These are phyloP conservation scores for Pestalotiopsis sp. DNA, from an alignment of 2,329 filamentous ascomycete species.

Conservation along the genomic window DNA sequence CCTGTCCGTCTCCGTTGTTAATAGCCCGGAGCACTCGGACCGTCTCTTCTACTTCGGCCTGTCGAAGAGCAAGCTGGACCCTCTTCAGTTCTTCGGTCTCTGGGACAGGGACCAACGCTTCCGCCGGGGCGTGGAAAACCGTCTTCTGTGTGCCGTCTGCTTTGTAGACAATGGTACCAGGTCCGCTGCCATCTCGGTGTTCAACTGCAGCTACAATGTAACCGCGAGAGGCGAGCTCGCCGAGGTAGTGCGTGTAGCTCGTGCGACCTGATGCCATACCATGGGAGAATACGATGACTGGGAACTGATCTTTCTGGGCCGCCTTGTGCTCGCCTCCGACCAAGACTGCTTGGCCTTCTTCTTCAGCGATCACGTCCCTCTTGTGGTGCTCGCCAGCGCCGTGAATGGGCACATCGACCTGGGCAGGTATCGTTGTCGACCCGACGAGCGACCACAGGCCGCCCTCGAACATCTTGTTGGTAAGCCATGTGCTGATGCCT, in stretches of 20 bases:
- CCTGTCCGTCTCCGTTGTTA: conserved; percentile 38
- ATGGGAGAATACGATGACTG: conserved; percentile 54
- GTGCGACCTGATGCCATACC: conserved; percentile 52
- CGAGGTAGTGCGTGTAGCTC: conserved; percentile 54
- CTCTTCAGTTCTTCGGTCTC: conserved; percentile 45
- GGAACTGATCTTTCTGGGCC: conserved; percentile 25
- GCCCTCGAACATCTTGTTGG: conserved; percentile 43
- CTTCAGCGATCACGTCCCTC: background rate
- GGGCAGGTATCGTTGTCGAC: conserved; percentile 46
- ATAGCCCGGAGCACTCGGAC: conserved; percentile 42
- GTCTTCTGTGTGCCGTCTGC: conserved; percentile 33
- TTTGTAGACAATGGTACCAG: conserved; percentile 42
- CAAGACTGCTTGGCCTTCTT: conserved; percentile 16
- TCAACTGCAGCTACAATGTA: conserved; percentile 51
- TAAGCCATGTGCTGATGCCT: conserved; percentile 43
- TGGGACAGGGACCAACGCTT: conserved; percentile 20
- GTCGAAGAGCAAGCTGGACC: conserved; percentile 51
- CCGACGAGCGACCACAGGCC: conserved; percentile 44
- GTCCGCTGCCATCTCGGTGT: conserved; percentile 54
- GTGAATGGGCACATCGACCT: conserved; percentile 45
- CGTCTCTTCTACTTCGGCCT: conserved; percentile 50
- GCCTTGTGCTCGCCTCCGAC: conserved; percentile 18
- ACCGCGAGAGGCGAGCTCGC: conserved; percentile 51
- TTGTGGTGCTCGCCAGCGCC: conserved; percentile 12
- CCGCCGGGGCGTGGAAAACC: conserved; percentile 23